Conservation (phyloP, 2,329 filamentous ascomycete species). For the Blastomyces parvus region DNA sequence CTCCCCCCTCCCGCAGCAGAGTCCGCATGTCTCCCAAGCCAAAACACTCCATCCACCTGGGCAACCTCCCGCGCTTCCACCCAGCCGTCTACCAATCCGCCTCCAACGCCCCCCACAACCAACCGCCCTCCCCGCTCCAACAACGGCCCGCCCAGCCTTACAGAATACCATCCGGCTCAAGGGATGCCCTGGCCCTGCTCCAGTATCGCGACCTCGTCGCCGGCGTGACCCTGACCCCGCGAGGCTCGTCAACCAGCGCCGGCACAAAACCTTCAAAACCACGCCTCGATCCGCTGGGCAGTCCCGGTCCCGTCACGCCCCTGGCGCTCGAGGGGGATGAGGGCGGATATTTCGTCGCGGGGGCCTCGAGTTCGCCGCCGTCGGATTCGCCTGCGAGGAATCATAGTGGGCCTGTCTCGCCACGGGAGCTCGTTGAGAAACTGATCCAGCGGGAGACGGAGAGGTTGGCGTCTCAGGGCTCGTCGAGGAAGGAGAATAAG, state of each 20-base stretch:
- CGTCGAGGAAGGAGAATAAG: slow-evolving; percentile 22
- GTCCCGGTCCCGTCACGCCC: slow-evolving; percentile 40
- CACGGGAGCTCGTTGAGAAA: slow-evolving; percentile 27
- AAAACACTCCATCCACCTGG: slow-evolving; percentile 25
- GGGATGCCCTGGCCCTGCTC: slow-evolving; percentile 30
- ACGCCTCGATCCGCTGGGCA: slow-evolving; percentile 37
- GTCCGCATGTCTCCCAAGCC: slow-evolving; percentile 13
- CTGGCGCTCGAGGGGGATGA: slow-evolving; percentile 32
- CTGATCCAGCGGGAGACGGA: slow-evolving; percentile 29
- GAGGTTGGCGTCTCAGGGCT: slow-evolving; percentile 20
- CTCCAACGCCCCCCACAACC: slow-evolving; percentile 22
- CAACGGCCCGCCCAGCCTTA: slow-evolving; percentile 20
- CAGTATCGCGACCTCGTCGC: slow-evolving; percentile 39
- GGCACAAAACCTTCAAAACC: slow-evolving; percentile 35
- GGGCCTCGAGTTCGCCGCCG: slow-evolving; percentile 14
- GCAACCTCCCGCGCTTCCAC: slow-evolving; percentile 38
- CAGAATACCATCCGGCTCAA: slow-evolving; percentile 27
- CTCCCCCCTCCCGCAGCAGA: slow-evolving; percentile 10
- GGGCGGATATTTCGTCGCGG: slow-evolving; percentile 32
- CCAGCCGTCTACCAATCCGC: slow-evolving; percentile 36
- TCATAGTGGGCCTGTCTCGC: slow-evolving; percentile 18
- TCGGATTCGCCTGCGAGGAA: slow-evolving; percentile 14
- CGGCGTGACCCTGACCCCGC: slow-evolving; percentile 25
- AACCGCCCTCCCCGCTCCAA: slow-evolving; percentile 28
- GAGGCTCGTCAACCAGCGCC: slow-evolving; percentile 19